A percentile compares a stretch with the other conserved stretches of the same genome.
These are phyloP conservation scores for Thalassiosira mediterranea DNA, from an alignment of 352 stramenopile genomes.

Conservation along the genomic window DNA sequence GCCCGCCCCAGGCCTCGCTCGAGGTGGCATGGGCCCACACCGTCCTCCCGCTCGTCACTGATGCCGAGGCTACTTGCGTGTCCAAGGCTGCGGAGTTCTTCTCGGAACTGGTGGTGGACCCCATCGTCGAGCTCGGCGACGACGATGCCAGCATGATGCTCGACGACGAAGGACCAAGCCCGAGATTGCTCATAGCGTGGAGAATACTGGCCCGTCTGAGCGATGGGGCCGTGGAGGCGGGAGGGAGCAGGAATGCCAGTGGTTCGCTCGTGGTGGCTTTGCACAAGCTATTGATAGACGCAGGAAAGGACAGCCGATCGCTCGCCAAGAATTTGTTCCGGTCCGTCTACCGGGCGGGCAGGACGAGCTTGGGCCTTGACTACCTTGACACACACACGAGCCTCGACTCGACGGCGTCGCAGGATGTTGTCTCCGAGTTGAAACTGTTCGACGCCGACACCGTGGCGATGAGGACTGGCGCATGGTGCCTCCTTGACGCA, in stretches of 20 bases:
- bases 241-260: slow-evolving; percentile 54
- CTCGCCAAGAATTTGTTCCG: slow-evolving; percentile 55
- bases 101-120: slow-evolving; percentile 64
- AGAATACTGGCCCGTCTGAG: slow-evolving; percentile 68
- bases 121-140: slow-evolving; percentile 55
- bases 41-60: slow-evolving; percentile 76
- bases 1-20: slow-evolving; percentile 35
- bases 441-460: slow-evolving; percentile 40
- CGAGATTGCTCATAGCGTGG: slow-evolving; percentile 58
- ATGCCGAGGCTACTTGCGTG: slow-evolving; percentile 64
- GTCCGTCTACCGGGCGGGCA: slow-evolving; percentile 37
- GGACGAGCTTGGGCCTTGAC: slow-evolving; percentile 44
- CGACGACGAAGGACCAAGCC: slow-evolving; percentile 15
- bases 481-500: slow-evolving; percentile 75
- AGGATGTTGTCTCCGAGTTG: slow-evolving; percentile 22
- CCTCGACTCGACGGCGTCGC: slow-evolving; percentile 17
- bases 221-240: slow-evolving; percentile 47
- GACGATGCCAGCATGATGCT: slow-evolving; percentile 13
- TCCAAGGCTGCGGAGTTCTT: slow-evolving; percentile 70
- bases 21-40: slow-evolving; percentile 72
- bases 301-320: slow-evolving; percentile 45
- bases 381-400: slow-evolving; percentile 2
- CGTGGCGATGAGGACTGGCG: slow-evolving; percentile 38
- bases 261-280: slow-evolving; percentile 65
- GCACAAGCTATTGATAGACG: slow-evolving; percentile 54